Evolutionary conservation across 2,329 filamentous ascomycete genomes (phyloP).

Genomic region (Fusarium cyanostomum): DNA sequence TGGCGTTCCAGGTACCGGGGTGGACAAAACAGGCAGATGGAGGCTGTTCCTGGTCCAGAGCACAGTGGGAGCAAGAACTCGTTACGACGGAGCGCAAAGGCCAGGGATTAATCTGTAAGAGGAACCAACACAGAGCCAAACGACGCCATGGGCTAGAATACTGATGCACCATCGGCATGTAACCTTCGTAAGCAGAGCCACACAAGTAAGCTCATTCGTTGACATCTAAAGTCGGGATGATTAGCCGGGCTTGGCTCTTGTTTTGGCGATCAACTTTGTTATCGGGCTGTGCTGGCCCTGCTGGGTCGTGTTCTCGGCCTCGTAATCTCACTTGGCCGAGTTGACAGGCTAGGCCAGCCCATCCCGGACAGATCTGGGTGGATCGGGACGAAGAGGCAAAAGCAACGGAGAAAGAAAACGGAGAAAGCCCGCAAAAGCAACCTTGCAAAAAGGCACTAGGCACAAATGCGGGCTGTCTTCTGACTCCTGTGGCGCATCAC

Average conservation of each 20-base stretch:
- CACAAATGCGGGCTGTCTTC: conserved; percentile 9
- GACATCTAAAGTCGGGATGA: conserved; percentile 21
- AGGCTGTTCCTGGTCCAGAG: conserved; percentile 30
- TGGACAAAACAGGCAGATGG: conserved; percentile 19
- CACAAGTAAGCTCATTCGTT: too few relatives aligned
- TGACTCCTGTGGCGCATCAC: conserved; percentile 30
- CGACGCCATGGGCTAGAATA: conserved; percentile 5
- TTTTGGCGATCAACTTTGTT: conserved; percentile 22
- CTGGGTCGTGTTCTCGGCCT: conserved; percentile 27
- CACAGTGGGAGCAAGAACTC: conserved; percentile 21
- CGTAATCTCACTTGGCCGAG: conserved; percentile 24
- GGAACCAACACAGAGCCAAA: not conserved
- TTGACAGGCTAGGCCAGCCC: conserved; percentile 22
- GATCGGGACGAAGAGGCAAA: conserved; percentile 23
- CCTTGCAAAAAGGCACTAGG: conserved; percentile 2
- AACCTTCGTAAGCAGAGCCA: conserved; percentile 1
- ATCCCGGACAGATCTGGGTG: conserved; percentile 38
- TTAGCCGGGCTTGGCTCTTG: conserved; percentile 6
- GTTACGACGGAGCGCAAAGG: not conserved
- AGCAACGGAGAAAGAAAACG: conserved; percentile 11
- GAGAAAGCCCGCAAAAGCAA: conserved; percentile 21
- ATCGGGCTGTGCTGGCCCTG: conserved; percentile 4
- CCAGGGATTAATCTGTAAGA: conserved; percentile 4
- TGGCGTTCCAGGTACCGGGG: conserved; percentile 18
- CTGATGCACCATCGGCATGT: not conserved